A percentile compares a stretch with the other conserved stretches of the same genome.
phyloP scores from a whole-genome alignment of 352 stramenopile genomes.

The Thalassiosira exigua region DNA sequence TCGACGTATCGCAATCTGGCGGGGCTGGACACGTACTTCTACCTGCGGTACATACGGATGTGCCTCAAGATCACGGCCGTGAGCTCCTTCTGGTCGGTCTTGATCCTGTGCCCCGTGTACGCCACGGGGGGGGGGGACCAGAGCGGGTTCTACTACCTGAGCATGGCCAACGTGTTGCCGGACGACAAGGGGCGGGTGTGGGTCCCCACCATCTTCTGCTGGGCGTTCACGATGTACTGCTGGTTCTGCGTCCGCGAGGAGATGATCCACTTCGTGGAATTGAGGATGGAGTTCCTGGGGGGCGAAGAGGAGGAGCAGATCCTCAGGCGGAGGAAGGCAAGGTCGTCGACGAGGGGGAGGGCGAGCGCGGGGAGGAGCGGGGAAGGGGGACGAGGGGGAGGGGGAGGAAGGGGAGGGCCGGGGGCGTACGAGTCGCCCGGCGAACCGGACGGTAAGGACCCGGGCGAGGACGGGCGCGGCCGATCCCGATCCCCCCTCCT shows the following conservation, averaged over 20 bases:
- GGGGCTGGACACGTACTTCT: slow-evolving; percentile 85
- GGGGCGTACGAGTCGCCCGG: too few species aligned
- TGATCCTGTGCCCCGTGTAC: slow-evolving; percentile 78
- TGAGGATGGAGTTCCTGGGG: slow-evolving; percentile 77
- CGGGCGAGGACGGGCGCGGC: neutral
- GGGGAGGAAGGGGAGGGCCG: neutral
- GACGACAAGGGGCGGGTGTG: slow-evolving; percentile 67
- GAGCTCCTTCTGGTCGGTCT: slow-evolving; percentile 74
- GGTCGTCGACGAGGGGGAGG: neutral
- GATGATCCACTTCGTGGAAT: slow-evolving; percentile 81
- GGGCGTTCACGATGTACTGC: slow-evolving; percentile 79
- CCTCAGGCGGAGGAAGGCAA: slow-evolving; percentile 1
- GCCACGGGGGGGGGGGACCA: slow-evolving; percentile 59
- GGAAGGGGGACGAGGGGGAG: slow-evolving; percentile 17
- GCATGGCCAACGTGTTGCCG: slow-evolving; percentile 76
- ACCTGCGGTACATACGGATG: slow-evolving; percentile 81
- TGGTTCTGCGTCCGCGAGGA: slow-evolving; percentile 81
- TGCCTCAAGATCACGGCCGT: slow-evolving; percentile 71
- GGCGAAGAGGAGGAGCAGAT: slow-evolving; percentile 45
- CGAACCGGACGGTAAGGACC: neutral
- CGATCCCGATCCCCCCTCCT: slow-evolving; percentile 27
- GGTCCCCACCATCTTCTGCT: slow-evolving; percentile 82
- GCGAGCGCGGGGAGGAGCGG: neutral
- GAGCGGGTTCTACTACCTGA: slow-evolving; percentile 73
- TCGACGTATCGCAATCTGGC: slow-evolving; percentile 65